Evolutionary conservation across 371 early-diverging fungal species (phyloP), one percentile per base, ranked within the genome.

Genomic region (Mortierella sp.): DNA sequence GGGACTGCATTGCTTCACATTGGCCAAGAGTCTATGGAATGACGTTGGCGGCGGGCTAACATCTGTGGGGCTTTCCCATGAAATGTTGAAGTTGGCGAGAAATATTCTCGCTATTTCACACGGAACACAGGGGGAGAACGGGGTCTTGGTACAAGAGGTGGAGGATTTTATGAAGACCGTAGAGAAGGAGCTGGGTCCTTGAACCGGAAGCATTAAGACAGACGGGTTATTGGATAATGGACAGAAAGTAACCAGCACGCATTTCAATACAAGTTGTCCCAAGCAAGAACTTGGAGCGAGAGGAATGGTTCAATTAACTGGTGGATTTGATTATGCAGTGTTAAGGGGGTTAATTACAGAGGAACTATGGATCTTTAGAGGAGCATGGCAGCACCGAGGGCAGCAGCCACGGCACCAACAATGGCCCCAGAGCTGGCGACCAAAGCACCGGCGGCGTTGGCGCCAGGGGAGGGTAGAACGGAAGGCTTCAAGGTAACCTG

Each of bases 1-100:
- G 12, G 90, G 87, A 4, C 82, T 87, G 38, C 91, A 92, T 61
- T 81, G 84, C 38, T 67, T 92, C 46, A 79, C 85, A 26, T 63
- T 88, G 18, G 88, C 89, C 30, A 91, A 92, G 62, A 83, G 87
- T 41, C 72, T 85, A 7, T 91, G 90, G 91, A 91, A 92, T 39
- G 76, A 70, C 55, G 58, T 72, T 28, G 66, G 65, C 19, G 76
- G 66, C 12, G 76, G 76, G 0, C 30, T 76, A 59, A 62, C 70
- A 0, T 69, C 66, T 23, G 76, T 76, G 31, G 34, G 69, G 28
- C 47, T 69, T 13, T 64, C 76, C 16, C 64, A 69, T 30, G 66
- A 69, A 19, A 54, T 69, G 23, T 27, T 76, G 47, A 61, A 43
- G 45, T 31, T 76, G 56, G 23, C 70, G 7, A 31, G 8, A 18